Conservation (phyloP, 805 yeast genomes). For the Candida mattraensis region DNA sequence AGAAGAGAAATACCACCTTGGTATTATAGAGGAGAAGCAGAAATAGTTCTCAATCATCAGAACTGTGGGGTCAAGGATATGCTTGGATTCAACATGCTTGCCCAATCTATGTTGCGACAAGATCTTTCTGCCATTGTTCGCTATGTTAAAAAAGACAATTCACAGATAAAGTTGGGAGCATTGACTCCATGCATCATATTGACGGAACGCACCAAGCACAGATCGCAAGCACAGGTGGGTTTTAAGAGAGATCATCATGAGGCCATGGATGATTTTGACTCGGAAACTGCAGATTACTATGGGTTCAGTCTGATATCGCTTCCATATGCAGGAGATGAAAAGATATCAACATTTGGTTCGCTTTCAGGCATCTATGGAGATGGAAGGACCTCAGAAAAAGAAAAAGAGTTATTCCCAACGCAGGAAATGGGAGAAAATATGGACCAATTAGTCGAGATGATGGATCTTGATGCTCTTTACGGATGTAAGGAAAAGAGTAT, state of each 20-base stretch:
- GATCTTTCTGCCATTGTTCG: slow-evolving; percentile 60
- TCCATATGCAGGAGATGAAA: slow-evolving; percentile 77
- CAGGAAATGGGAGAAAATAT: slow-evolving; percentile 40
- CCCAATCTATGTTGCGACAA: slow-evolving; percentile 50
- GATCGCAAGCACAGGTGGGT: slow-evolving; percentile 10
- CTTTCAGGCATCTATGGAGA: slow-evolving; percentile 35
- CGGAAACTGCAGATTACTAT: slow-evolving; percentile 25
- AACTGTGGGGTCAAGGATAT: slow-evolving; percentile 33
- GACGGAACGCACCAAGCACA: slow-evolving; percentile 19
- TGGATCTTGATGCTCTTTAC: slow-evolving; percentile 39
- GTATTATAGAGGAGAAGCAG: slow-evolving; percentile 58
- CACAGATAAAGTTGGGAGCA: slow-evolving; percentile 52
- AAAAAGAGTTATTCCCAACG: slow-evolving; percentile 34
- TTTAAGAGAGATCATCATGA: slow-evolving; percentile 25
- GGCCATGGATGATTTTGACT: slow-evolving; percentile 20
- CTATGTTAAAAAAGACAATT: slow-evolving; percentile 49
- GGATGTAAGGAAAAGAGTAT: slow-evolving; percentile 20
- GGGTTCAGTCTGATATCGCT: slow-evolving; percentile 53
- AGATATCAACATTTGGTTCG: slow-evolving; percentile 49
- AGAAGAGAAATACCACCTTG: slow-evolving; percentile 53
- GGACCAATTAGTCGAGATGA: slow-evolving; percentile 42
- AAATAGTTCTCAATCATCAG: slow-evolving; percentile 38
- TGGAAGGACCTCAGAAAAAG: slow-evolving; percentile 1
- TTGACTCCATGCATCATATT: slow-evolving; percentile 48
- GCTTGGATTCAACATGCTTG: slow-evolving; percentile 45